A percentile compares a stretch with the other conserved stretches of the same genome.
phyloP scores from a whole-genome alignment of 2,329 filamentous ascomycete species.

The Trichoderma atroviride region DNA sequence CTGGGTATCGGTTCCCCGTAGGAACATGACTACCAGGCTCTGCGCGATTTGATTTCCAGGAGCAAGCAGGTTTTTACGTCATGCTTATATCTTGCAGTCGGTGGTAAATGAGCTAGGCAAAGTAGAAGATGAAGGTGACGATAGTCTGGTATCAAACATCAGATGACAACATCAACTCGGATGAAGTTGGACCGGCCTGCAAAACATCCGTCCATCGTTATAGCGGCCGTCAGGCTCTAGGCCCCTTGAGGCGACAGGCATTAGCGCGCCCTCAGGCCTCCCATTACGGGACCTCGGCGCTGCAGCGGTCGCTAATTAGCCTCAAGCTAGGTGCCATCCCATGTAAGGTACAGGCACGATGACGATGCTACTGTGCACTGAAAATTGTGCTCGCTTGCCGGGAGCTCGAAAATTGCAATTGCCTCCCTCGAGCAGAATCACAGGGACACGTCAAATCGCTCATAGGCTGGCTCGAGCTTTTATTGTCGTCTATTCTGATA shows the following conservation, averaged over 20 bases:
- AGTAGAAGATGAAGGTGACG: not conserved
- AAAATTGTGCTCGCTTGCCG: not conserved
- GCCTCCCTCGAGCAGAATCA: not conserved
- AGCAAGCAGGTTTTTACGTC: not conserved
- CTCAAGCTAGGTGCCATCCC: not conserved
- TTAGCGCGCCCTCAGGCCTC: not conserved
- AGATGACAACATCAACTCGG: not conserved
- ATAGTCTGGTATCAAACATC: not conserved
- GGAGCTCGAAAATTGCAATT: not conserved
- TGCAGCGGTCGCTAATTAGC: not conserved
- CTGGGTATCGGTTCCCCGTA: not conserved
- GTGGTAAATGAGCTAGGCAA: not conserved
- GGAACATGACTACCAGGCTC: too few relatives aligned
- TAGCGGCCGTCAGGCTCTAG: not conserved
- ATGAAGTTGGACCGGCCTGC: not conserved
- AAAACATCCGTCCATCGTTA: not conserved
- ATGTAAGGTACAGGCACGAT: not conserved
- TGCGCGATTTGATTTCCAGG: not conserved
- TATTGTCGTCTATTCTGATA: not conserved
- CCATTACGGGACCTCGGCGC: not conserved
- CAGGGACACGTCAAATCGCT: constrained; percentile 10
- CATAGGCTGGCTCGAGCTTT: not conserved
- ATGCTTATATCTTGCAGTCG: not conserved
- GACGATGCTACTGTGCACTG: not conserved
- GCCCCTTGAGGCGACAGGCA: not conserved